Conservation (phyloP, 192 early-diverging fungal species). For the Chytriomyces sp. region DNA sequence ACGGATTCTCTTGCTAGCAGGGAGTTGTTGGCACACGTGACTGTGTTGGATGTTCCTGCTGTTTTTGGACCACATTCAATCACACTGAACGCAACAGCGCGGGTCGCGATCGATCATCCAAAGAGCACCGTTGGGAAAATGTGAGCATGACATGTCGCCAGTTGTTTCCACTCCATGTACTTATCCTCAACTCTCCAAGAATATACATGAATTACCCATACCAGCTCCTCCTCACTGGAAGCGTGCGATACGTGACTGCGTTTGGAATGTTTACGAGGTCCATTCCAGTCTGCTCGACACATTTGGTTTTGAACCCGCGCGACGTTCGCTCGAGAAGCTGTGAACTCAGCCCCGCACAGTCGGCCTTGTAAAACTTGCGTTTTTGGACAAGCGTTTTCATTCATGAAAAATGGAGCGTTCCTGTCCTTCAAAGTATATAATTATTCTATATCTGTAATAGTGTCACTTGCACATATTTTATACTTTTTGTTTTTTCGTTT, state of each 20-base stretch:
- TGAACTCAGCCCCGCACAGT: not conserved
- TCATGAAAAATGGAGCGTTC: too few species aligned
- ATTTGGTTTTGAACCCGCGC: not conserved
- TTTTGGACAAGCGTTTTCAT: too few species aligned
- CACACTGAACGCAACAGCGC: constrained; percentile 4
- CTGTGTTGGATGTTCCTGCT: not conserved
- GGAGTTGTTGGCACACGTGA: constrained; percentile 13
- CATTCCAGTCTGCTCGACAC: constrained; percentile 3
- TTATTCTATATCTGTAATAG: too few species aligned
- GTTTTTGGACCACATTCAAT: not conserved
- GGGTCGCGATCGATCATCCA: constrained; percentile 21
- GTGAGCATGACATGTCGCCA: not conserved
- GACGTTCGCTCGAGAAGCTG: not conserved
- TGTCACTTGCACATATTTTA: too few species aligned
- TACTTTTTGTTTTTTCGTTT: too few species aligned
- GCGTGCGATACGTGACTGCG: constrained; percentile 6
- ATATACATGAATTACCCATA: constrained; percentile 33
- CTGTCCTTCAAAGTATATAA: too few species aligned
- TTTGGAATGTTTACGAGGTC: constrained; percentile 20
- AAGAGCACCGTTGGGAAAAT: constrained; percentile 29
- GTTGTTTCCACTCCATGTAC: not conserved
- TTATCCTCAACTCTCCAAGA: not conserved
- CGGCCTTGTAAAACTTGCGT: too few species aligned
- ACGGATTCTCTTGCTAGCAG: too few species aligned
- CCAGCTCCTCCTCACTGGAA: constrained; percentile 2